A percentile compares a stretch with the other conserved stretches of the same genome.
These are phyloP conservation scores for Nidula microcarpa DNA, from an alignment of 768 basidiomycete species.

Conservation along the genomic window DNA sequence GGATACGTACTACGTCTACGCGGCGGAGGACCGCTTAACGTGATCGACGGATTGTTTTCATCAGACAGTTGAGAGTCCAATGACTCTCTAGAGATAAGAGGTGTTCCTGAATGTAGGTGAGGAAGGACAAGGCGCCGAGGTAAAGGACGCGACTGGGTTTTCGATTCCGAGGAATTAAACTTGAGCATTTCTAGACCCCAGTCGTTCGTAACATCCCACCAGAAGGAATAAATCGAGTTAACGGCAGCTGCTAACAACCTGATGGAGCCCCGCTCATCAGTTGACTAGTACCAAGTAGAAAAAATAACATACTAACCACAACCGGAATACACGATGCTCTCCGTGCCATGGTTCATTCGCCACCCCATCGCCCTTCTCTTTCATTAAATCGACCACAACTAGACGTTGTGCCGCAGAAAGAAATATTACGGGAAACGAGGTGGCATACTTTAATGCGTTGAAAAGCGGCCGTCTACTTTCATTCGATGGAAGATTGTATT, in stretches of 20 bases:
- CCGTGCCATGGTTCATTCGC: slow-evolving; percentile 60
- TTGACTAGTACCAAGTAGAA: neutral
- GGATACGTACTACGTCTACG: slow-evolving; percentile 36
- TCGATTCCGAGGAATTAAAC: slow-evolving; percentile 17
- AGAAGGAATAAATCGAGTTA: slow-evolving; percentile 95
- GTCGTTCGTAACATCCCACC: slow-evolving; percentile 99
- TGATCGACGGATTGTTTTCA: slow-evolving; percentile 10
- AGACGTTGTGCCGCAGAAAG: slow-evolving; percentile 87
- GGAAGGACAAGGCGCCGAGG: slow-evolving; percentile 43
- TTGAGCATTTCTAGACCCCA: slow-evolving; percentile 88
- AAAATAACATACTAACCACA: slow-evolving; percentile 60
- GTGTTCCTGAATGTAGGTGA: slow-evolving; percentile 38
- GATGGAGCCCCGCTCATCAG: slow-evolving; percentile 1
- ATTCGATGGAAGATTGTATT: slow-evolving; percentile 65
- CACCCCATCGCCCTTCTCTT: slow-evolving; percentile 41
- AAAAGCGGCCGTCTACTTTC: slow-evolving; percentile 70
- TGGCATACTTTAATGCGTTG: slow-evolving; percentile 95
- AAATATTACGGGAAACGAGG: slow-evolving; percentile 94
- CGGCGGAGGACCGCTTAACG: slow-evolving; percentile 16
- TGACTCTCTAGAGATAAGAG: slow-evolving; percentile 16
- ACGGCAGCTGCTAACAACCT: slow-evolving; percentile 84
- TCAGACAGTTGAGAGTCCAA: slow-evolving; percentile 13
- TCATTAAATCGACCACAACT: slow-evolving; percentile 56
- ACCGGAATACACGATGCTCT: slow-evolving; percentile 74
- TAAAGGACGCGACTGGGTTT: slow-evolving; percentile 23